These are phyloP conservation scores for Isabelozyma rhagii DNA, from an alignment of 805 yeast species.

Conservation along the genomic window DNA sequence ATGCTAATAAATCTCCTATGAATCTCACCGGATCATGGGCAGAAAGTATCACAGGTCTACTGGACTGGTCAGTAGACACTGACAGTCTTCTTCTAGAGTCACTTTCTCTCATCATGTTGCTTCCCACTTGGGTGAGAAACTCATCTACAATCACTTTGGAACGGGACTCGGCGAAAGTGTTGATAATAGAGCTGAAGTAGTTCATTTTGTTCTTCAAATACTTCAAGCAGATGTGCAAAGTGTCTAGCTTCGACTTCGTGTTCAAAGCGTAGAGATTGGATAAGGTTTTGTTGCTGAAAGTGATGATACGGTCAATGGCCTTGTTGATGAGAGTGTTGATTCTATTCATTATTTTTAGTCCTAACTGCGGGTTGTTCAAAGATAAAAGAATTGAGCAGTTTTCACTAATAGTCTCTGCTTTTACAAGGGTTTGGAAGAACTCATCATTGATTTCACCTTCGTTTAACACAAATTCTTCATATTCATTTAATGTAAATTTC, in stretches of 20 bases:
- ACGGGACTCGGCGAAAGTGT: conserved; percentile 65
- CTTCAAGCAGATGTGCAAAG: conserved; percentile 29
- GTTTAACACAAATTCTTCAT: conserved; percentile 61
- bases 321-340: conserved; percentile 49
- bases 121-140: conserved; percentile 53
- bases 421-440: conserved; percentile 58
- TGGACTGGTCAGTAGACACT: not conserved
- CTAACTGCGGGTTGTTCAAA: conserved; percentile 63
- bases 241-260: conserved; percentile 18
- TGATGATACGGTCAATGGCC: conserved; percentile 26
- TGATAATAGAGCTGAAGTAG: conserved; percentile 57
- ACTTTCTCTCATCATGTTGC: not conserved
- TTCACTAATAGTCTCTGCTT: conserved; percentile 61
- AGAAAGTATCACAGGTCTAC: conserved; percentile 56
- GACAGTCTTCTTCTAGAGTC: conserved; percentile 7
- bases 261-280: conserved; percentile 27
- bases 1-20: conserved; percentile 84
- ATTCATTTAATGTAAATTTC: conserved; percentile 65
- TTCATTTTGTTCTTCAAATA: conserved; percentile 38
- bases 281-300: conserved; percentile 31
- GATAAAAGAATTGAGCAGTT: conserved; percentile 71
- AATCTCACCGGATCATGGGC: conserved; percentile 81
- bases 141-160: conserved; percentile 64
- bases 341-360: conserved; percentile 60
- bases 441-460: conserved; percentile 46